Evolutionary conservation across 2,329 filamentous ascomycete species (phyloP), one percentile per base, ranked within the genome.

Genomic region (Cytospora leucostoma): DNA sequence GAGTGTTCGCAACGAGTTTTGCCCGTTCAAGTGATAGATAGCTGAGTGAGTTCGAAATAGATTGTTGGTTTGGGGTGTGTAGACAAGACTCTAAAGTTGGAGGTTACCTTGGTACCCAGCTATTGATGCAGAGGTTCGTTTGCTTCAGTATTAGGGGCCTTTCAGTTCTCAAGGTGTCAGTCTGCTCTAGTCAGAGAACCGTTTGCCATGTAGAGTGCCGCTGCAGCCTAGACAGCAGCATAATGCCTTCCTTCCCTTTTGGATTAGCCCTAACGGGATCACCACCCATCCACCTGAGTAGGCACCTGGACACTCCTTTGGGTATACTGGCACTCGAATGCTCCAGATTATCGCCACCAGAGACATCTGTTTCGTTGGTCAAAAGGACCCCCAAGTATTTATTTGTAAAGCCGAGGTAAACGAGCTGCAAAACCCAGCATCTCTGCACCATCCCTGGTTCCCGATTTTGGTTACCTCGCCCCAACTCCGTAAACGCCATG

Each of bases 401-500:
- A 47, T 47, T 47, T n/a, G n/a, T 47, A 21, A 12, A 21, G 7
- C n/a, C n/a, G 44, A 47, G 44, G 19, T n/a, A 47, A 17, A 47
- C 4, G 44, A 21, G n/a, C 12, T 47, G 44, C 44, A 4, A 21
- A 47, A 47, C 17, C n/a, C 44, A 47, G 44, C 44, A 47, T 47
- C 44, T 47, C 44, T 47, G n/a, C 11, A 21, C 27, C n/a, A 47
- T 19, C 44, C n/a, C 44, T 21, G 44, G 44, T 47, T 7, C n/a
- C 44, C 44, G n/a, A 47, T 47, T 47, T 47, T 47, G 8, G 44
- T 47, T 17, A 47, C 7, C n/a, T 47, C n/a, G 10, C 40, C 44
- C 44, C 44, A 47, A 47, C 44, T 47, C 44, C 44, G 44, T 47
- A 10, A 47, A 47, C 44, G 44, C 44, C 44, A 47, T 47, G 44